Evolutionary conservation across 768 basidiomycete species (phyloP).

Genomic region (Suillus subluteus): DNA sequence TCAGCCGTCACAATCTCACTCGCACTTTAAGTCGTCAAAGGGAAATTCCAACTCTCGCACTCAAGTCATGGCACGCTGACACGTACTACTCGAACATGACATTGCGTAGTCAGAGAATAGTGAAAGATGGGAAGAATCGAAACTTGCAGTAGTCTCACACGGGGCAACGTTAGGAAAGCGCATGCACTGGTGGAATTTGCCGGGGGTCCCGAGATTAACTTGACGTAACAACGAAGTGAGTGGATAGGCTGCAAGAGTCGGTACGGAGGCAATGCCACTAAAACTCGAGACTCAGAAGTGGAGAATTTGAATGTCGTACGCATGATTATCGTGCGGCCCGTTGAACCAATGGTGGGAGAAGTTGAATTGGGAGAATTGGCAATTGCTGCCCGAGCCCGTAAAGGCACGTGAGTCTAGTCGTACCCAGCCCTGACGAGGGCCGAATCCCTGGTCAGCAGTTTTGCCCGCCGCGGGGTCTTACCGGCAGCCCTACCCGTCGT

Average conservation of each 20-base stretch:
- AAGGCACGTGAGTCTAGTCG: neutral
- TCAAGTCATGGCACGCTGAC: neutral
- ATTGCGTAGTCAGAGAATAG: neutral
- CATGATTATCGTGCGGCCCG: neutral
- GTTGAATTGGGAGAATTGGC: neutral
- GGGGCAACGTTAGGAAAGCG: neutral
- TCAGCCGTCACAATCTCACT: neutral
- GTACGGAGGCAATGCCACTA: neutral
- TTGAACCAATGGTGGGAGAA: neutral
- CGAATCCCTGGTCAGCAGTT: neutral
- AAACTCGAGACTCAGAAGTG: neutral
- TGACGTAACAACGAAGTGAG: too few relatives aligned
- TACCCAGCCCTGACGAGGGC: neutral
- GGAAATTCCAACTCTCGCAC: too few relatives aligned
- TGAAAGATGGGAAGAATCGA: neutral
- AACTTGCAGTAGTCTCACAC: neutral
- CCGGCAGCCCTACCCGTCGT: neutral
- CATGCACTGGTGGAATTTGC: neutral
- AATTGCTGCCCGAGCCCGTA: neutral
- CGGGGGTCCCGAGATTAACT: neutral
- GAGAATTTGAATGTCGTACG: neutral
- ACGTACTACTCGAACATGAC: neutral
- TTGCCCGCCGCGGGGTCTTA: neutral
- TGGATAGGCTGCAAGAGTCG: neutral
- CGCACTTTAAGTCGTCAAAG: too few relatives aligned